Evolutionary conservation across 1,139 yeast species (phyloP).

Genomic region (Candida pseudocylindracea): DNA sequence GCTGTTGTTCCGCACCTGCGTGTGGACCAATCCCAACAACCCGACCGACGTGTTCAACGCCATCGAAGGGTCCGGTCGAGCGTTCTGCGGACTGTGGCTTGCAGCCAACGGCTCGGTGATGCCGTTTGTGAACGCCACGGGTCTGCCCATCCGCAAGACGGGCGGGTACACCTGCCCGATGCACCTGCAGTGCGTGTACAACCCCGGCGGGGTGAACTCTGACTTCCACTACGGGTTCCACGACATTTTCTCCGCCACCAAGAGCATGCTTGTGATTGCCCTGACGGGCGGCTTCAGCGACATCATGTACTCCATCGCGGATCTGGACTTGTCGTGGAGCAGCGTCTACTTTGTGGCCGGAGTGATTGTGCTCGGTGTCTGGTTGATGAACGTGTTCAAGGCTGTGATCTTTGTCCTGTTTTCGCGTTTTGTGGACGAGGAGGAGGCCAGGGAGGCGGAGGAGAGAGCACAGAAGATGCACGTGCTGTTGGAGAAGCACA

Average conservation of each 20-base stretch:
- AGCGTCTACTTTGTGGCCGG: conserved; percentile 56
- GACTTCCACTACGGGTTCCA: conserved; percentile 70
- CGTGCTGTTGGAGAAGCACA: conserved; percentile 17
- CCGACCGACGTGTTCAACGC: conserved; percentile 32
- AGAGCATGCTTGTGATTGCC: too few relatives aligned
- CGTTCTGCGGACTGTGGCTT: conserved; percentile 73
- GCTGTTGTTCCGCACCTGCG: conserved; percentile 67
- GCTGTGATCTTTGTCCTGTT: conserved; percentile 80
- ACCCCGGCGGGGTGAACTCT: conserved; percentile 53
- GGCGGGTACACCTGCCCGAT: conserved; percentile 80
- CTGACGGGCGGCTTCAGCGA: conserved; percentile 85
- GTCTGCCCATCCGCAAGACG: conserved; percentile 24
- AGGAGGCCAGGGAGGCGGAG: too few relatives aligned
- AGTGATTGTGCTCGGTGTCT: conserved; percentile 53
- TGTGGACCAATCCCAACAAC: conserved; percentile 65
- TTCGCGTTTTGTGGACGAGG: too few relatives aligned
- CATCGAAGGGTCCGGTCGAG: too few relatives aligned
- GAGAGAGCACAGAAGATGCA: too few relatives aligned
- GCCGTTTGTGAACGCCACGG: conserved; percentile 35
- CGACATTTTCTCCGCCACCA: conserved; percentile 68
- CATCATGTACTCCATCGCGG: conserved; percentile 71
- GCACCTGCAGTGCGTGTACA: conserved; percentile 43
- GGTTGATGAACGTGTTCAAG: conserved; percentile 69
- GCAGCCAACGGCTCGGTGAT: conserved; percentile 17
- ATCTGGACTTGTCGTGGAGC: conserved; percentile 62